A percentile compares a stretch with the other conserved stretches of the same genome.
Conservation (phyloP, 2,329 filamentous ascomycete species). For the Tolypocladium guangdongense region DNA sequence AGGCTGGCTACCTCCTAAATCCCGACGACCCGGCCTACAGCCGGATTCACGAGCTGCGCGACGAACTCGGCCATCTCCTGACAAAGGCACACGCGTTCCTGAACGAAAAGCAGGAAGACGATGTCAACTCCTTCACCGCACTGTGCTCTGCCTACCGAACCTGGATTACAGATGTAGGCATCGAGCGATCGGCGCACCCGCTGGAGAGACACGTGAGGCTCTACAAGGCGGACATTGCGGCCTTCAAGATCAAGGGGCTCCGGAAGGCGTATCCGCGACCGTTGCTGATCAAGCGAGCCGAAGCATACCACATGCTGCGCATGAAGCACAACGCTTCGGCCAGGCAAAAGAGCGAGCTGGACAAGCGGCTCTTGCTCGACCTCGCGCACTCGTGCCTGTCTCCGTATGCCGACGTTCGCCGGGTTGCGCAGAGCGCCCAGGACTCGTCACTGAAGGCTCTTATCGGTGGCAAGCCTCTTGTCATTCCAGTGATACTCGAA, state of each 20-base stretch:
- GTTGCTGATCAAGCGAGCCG: constrained; percentile 81
- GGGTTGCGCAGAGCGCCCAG: constrained; percentile 81
- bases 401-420: constrained; percentile 88
- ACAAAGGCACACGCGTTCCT: constrained; percentile 81
- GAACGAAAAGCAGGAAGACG: constrained; percentile 76
- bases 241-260: constrained; percentile 89
- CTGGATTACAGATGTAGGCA: constrained; percentile 96
- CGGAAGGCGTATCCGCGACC: constrained; percentile 89
- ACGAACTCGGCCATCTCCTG: constrained; percentile 67
- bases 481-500: constrained; percentile 79
- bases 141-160: constrained; percentile 86
- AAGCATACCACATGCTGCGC: constrained; percentile 91
- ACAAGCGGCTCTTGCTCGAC: constrained; percentile 75
- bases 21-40: constrained; percentile 47
- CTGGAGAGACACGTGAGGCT: constrained; percentile 78
- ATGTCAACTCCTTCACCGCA: constrained; percentile 89
- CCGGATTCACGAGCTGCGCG: constrained; percentile 69
- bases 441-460: constrained; percentile 90
- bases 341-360: constrained; percentile 78
- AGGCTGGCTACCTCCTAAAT: constrained; percentile 72
- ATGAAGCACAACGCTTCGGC: constrained; percentile 87
- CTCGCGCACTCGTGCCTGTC: constrained; percentile 85
- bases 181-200: constrained; percentile 88
- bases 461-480: constrained; percentile 74
- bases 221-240: constrained; percentile 74